Conservation (phyloP, 257 asterid species). For the Phtheirospermum japonicum region DNA sequence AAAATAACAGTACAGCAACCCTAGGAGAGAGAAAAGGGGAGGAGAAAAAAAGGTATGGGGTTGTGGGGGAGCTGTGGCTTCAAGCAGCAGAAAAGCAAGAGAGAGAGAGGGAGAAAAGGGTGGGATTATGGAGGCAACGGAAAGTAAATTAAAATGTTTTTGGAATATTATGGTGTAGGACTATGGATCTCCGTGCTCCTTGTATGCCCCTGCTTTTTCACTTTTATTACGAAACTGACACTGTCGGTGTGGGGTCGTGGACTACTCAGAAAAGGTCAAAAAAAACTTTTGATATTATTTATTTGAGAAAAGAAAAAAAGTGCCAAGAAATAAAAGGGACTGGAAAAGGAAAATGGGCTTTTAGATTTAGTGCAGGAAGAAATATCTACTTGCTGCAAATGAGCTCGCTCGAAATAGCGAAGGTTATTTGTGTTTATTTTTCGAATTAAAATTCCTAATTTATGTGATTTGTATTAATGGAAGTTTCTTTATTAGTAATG, state of each 20-base stretch:
- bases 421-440: too few relatives aligned
- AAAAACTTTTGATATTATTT: too few relatives aligned
- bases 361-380: too few relatives aligned
- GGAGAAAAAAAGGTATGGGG: neutral
- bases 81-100: conserved; percentile 42
- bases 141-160: conserved; percentile 36
- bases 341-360: too few relatives aligned
- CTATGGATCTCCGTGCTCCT: conserved; percentile 4
- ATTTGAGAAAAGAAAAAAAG: too few relatives aligned
- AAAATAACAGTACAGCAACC: conserved; percentile 43
- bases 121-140: conserved; percentile 31
- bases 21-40: conserved; percentile 34
- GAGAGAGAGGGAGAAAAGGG: conserved; percentile 29
- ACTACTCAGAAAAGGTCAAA: neutral
- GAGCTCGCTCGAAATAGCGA: too few relatives aligned
- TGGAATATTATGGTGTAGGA: conserved; percentile 19
- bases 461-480: too few relatives aligned
- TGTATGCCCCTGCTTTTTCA: conserved; percentile 15
- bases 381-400: too few relatives aligned
- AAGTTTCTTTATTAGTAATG: too few relatives aligned
- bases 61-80: conserved; percentile 39
- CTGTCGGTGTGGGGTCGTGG: neutral
- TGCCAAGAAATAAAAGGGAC: too few relatives aligned
- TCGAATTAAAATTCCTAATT: too few relatives aligned
- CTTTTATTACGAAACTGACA: conserved; percentile 29